Evolutionary conservation across 306 rosid species (phyloP).

Genomic region (Rosa chinensis): DNA sequence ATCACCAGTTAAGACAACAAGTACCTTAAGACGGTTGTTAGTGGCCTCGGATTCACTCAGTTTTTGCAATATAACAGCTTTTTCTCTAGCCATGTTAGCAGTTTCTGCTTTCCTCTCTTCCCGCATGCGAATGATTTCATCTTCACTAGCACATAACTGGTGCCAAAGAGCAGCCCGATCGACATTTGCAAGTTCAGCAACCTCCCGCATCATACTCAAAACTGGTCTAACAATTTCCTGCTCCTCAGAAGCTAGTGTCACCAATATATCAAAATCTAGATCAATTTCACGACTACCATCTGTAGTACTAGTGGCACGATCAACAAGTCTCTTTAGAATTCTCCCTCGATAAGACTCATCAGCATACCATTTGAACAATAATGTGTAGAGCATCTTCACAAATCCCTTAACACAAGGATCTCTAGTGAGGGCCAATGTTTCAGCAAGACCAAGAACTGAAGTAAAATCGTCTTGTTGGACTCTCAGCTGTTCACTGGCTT

Average conservation of each 20-base stretch:
- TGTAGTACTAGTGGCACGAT: conserved; percentile 69
- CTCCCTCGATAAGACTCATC: conserved; percentile 74
- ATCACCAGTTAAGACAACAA: conserved; percentile 47
- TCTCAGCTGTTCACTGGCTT: conserved; percentile 64
- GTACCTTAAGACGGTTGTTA: conserved; percentile 84
- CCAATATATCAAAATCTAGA: conserved; percentile 82
- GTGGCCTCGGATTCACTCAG: conserved; percentile 79
- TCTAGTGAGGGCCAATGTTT: conserved; percentile 82
- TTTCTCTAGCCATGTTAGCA: conserved; percentile 63
- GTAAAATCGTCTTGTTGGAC: conserved; percentile 82
- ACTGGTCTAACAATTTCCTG: conserved; percentile 76
- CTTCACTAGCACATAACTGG: conserved; percentile 89
- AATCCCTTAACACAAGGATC: conserved; percentile 78
- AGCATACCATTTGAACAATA: conserved; percentile 91
- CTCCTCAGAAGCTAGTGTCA: conserved; percentile 81
- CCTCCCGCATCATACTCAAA: conserved; percentile 93
- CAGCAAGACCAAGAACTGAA: conserved; percentile 95
- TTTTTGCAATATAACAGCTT: conserved; percentile 61
- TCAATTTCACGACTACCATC: conserved; percentile 70
- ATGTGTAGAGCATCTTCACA: conserved; percentile 77
- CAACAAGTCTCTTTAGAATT: conserved; percentile 90
- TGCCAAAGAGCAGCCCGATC: conserved; percentile 98
- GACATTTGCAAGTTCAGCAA: conserved; percentile 86
- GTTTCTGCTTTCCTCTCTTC: conserved; percentile 76
- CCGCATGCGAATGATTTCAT: conserved; percentile 69